Conservation (phyloP, 1,284 basidiomycete genomes). For the Trichosporon faecale region DNA sequence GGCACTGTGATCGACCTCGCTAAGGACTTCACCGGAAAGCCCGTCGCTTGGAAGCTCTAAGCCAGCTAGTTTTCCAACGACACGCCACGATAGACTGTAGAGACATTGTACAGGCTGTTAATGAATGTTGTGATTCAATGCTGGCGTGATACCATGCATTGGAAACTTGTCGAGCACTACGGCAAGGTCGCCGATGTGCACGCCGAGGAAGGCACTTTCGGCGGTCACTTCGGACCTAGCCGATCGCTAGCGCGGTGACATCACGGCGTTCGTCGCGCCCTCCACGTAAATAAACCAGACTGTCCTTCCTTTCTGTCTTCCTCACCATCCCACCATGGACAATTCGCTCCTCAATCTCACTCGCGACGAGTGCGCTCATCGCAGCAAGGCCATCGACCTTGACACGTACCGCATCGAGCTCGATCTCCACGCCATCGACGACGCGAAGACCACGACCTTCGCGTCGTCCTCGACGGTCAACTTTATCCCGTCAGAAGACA, state of each 20-base stretch:
- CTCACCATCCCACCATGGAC: conserved; percentile 1
- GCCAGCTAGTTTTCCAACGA: no score
- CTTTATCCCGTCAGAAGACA: not conserved
- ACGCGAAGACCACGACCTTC: conserved; percentile 13
- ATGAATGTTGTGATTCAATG: not conserved
- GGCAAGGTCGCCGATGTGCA: not conserved
- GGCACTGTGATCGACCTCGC: not conserved
- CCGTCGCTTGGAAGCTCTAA: not conserved
- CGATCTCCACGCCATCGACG: conserved; percentile 14
- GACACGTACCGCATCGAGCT: conserved; percentile 15
- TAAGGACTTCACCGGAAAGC: not conserved
- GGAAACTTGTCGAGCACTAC: not conserved
- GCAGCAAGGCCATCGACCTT: conserved; percentile 8
- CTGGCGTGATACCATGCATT: not conserved
- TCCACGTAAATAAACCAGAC: not conserved
- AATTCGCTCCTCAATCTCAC: conserved; percentile 14
- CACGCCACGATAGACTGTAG: not conserved
- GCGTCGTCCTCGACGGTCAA: conserved; percentile 8
- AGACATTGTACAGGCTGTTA: not conserved
- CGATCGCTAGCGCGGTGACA: not conserved
- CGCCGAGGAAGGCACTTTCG: not conserved
- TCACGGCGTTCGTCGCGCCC: not conserved
- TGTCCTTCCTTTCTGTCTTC: not conserved
- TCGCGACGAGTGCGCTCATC: conserved; percentile 16
- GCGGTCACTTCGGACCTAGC: not conserved